phyloP scores from a whole-genome alignment of 2,329 filamentous ascomycete genomes.

The Ophiostoma pallidulum region DNA sequence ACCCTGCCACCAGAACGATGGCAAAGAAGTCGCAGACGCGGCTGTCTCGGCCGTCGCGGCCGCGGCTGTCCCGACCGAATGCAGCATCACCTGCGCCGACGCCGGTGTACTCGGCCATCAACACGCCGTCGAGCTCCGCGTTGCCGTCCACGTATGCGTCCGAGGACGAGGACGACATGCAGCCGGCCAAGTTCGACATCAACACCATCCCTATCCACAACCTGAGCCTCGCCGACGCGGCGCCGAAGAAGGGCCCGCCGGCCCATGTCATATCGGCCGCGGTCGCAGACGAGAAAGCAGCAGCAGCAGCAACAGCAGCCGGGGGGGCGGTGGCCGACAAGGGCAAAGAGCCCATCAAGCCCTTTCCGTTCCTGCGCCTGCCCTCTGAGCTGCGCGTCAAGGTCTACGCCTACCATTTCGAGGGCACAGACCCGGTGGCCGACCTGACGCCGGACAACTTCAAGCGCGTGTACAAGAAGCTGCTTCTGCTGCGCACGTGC shows the following conservation, averaged over 20 bases:
- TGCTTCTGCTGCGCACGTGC: slow-evolving; percentile 53
- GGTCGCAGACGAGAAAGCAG: slow-evolving; percentile 4
- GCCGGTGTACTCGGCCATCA: slow-evolving; percentile 24
- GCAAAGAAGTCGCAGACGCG: neutral
- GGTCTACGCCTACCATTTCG: slow-evolving; percentile 57
- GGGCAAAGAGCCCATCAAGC: slow-evolving; percentile 18
- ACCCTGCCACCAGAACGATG: too few relatives aligned
- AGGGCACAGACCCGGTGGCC: slow-evolving; percentile 42
- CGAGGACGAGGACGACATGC: slow-evolving; percentile 31
- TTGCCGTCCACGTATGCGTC: slow-evolving; percentile 29
- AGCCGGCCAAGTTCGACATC: slow-evolving; percentile 22
- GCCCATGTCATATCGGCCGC: neutral
- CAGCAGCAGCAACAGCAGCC: neutral
- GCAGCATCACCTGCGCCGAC: slow-evolving; percentile 20
- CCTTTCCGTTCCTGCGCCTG: slow-evolving; percentile 57
- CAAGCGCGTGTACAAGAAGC: slow-evolving; percentile 48
- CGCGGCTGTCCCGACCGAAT: slow-evolving; percentile 26
- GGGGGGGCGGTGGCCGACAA: neutral
- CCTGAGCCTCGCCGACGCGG: slow-evolving; percentile 32
- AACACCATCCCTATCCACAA: slow-evolving; percentile 30
- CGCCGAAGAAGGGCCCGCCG: slow-evolving; percentile 9
- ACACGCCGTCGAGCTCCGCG: slow-evolving; percentile 29
- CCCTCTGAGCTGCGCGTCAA: slow-evolving; percentile 61
- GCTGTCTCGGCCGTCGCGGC: slow-evolving; percentile 13
- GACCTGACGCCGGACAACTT: slow-evolving; percentile 61